phyloP scores from a whole-genome alignment of 1,139 yeast species.

The Yarrowia galli region DNA sequence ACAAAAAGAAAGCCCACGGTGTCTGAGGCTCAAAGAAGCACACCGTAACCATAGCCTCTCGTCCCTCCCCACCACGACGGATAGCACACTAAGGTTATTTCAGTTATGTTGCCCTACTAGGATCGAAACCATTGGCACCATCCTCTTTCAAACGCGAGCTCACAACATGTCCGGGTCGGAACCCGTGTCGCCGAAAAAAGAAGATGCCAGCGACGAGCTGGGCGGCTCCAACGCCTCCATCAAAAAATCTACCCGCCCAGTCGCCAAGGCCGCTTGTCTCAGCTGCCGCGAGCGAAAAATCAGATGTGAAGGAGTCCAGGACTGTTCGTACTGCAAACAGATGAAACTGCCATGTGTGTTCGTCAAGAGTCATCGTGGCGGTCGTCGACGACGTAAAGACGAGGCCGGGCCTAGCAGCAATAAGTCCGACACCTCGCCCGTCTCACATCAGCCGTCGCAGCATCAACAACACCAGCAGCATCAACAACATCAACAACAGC shows the following conservation, averaged over 20 bases:
- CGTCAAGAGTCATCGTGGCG: conserved; percentile 67
- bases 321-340: conserved; percentile 62
- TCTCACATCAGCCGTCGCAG: neutral
- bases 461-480: neutral
- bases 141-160: neutral
- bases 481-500: neutral
- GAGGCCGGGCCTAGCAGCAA: neutral
- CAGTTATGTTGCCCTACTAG: neutral
- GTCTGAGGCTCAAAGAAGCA: too few relatives aligned
- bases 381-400: conserved; percentile 55
- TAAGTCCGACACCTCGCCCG: neutral
- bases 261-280: conserved; percentile 67
- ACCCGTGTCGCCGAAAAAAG: conserved; percentile 34
- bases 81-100: conserved; percentile 9
- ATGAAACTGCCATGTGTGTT: conserved; percentile 62
- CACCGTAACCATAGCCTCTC: neutral
- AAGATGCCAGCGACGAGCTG: conserved; percentile 21
- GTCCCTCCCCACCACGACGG: conserved; percentile 3
- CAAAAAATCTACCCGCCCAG: conserved; percentile 52
- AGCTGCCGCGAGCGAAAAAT: conserved; percentile 69
- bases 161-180: conserved; percentile 37
- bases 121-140: conserved; percentile 10
- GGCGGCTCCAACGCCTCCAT: neutral
- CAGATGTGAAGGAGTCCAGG: conserved; percentile 63
- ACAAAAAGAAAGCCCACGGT: too few relatives aligned